These are phyloP conservation scores for Globisporangium cylindrosporum DNA, from an alignment of 352 stramenopile genomes.

Conservation along the genomic window DNA sequence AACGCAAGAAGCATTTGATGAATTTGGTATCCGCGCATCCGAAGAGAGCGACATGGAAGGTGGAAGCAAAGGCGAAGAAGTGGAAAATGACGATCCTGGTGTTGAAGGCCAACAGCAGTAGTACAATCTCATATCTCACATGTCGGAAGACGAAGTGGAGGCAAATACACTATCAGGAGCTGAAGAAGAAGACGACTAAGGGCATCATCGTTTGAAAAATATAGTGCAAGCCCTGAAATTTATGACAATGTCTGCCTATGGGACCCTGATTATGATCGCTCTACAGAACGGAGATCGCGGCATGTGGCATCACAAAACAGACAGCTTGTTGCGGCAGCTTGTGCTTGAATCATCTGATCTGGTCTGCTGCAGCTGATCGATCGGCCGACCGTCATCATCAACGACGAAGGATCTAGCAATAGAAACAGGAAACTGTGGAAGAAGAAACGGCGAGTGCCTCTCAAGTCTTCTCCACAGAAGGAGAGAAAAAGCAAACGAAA, in stretches of 20 bases:
- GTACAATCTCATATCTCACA: not conserved
- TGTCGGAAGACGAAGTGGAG: not conserved
- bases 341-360: not conserved
- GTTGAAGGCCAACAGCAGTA: not conserved
- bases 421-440: not conserved
- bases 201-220: not conserved
- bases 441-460: not conserved
- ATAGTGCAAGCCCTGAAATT: not conserved
- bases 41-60: slow-evolving; percentile 1
- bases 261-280: no score
- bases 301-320: not conserved
- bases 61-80: not conserved
- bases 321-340: not conserved
- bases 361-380: not conserved
- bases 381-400: not conserved
- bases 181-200: not conserved
- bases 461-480: not conserved
- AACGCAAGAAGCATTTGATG: not conserved
- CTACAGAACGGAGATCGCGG: no score
- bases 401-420: not conserved
- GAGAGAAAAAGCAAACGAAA: not conserved
- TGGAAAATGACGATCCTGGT: not conserved
- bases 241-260: no score
- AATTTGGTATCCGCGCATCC: not conserved
- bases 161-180: not conserved